A percentile compares a stretch with the other conserved stretches of the same genome.
phyloP scores from a whole-genome alignment of 192 early-diverging fungal genomes.

The Entomortierella parvispora region DNA sequence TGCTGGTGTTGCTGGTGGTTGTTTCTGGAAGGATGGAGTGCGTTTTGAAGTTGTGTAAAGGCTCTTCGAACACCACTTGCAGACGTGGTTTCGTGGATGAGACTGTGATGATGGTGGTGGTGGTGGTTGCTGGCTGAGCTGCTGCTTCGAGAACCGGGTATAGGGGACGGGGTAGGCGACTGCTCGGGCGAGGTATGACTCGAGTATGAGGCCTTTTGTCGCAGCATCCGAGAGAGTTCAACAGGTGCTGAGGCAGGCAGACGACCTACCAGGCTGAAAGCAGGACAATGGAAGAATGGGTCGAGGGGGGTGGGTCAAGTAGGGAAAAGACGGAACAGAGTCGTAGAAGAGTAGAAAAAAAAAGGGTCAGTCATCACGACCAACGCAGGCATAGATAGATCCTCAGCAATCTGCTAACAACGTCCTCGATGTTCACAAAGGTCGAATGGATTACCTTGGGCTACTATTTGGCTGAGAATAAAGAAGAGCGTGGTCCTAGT shows the following conservation, averaged over 20 bases:
- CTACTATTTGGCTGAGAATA: too few species aligned
- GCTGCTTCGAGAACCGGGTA: conserved; percentile 19
- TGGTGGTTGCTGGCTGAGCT: conserved; percentile 19
- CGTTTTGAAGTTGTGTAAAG: conserved; percentile 28
- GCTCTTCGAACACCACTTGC: conserved; percentile 30
- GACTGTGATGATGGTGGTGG: background rate
- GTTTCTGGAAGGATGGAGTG: conserved; percentile 17
- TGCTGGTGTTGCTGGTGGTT: conserved; percentile 3
- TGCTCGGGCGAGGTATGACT: conserved; percentile 16
- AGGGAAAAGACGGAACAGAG: too few species aligned
- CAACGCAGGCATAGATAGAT: too few species aligned
- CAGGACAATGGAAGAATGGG: too few species aligned
- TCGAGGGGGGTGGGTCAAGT: too few species aligned
- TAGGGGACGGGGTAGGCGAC: conserved; percentile 15
- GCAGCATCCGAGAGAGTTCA: conserved; percentile 23
- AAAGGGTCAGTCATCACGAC: too few species aligned
- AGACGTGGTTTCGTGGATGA: background rate
- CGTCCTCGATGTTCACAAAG: too few species aligned
- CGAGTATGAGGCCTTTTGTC: conserved; percentile 42
- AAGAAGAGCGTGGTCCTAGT: too few species aligned
- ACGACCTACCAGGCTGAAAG: background rate
- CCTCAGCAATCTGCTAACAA: too few species aligned
- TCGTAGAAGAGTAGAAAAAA: too few species aligned
- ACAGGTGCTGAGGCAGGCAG: background rate
- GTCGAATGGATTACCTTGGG: too few species aligned